phyloP scores from a whole-genome alignment of 306 rosid genomes.

The Amphicarpaea edgeworthii region DNA sequence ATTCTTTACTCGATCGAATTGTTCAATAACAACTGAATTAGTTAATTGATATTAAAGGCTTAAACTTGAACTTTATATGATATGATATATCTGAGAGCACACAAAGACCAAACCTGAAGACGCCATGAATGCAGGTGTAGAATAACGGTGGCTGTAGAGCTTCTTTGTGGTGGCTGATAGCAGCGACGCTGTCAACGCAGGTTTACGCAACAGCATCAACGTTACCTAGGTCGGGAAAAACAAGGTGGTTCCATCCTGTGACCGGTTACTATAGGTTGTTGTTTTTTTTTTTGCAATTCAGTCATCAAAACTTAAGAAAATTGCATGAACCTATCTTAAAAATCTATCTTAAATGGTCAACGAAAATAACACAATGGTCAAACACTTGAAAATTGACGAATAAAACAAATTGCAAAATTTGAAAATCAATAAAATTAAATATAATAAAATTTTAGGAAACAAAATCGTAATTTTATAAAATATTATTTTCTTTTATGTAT shows the following conservation, averaged over 20 bases:
- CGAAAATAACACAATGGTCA: too few relatives aligned
- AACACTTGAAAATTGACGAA: too few relatives aligned
- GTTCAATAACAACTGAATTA: constrained; percentile 17
- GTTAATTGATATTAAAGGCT: constrained; percentile 2
- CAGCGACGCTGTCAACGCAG: constrained; percentile 27
- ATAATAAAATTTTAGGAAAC: too few relatives aligned
- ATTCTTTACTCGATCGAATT: constrained; percentile 15
- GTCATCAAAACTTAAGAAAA: neutral
- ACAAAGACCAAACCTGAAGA: constrained; percentile 55
- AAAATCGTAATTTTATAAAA: too few relatives aligned
- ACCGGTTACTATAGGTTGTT: neutral
- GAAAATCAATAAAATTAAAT: too few relatives aligned
- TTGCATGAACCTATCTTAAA: neutral
- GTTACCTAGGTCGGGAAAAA: neutral
- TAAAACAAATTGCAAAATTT: too few relatives aligned
- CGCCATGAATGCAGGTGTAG: constrained; percentile 38
- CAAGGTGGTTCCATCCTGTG: constrained; percentile 1
- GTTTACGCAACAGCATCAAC: constrained; percentile 47
- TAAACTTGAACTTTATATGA: constrained; percentile 3
- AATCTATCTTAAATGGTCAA: too few relatives aligned
- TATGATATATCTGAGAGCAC: constrained; percentile 8
- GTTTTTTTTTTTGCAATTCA: neutral
- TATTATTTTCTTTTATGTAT: too few relatives aligned
- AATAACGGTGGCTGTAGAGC: constrained; percentile 31
- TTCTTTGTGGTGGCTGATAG: constrained; percentile 27